A percentile compares a stretch with the other conserved stretches of the same genome.
These are phyloP conservation scores for Beta macrorhiza DNA, from an alignment of 179 eudicot genomes.

Conservation along the genomic window DNA sequence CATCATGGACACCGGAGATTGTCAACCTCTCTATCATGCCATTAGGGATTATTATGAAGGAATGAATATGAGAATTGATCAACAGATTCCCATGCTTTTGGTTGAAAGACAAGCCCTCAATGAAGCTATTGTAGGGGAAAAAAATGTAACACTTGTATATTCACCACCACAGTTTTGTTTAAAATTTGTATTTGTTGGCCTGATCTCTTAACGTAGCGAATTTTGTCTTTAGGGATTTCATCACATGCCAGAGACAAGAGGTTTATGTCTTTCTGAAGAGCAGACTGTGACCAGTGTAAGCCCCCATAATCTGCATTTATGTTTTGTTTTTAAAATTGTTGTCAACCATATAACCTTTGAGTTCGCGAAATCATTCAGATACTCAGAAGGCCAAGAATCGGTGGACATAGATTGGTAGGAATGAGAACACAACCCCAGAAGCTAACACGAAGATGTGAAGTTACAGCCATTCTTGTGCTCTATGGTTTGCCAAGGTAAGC, in stretches of 20 bases:
- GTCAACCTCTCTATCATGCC: constrained; percentile 92
- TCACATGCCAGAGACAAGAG: constrained; percentile 99
- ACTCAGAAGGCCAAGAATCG: constrained; percentile 72
- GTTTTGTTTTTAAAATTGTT: neutral
- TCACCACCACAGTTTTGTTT: constrained; percentile 1
- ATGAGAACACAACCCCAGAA: constrained; percentile 88
- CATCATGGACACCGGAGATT: constrained; percentile 95
- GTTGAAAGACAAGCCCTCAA: constrained; percentile 97
- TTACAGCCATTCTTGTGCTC: constrained; percentile 92
- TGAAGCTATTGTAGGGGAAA: constrained; percentile 97
- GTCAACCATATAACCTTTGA: neutral
- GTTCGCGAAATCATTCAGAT: constrained; percentile 44
- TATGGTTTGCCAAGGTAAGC: constrained; percentile 94
- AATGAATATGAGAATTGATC: constrained; percentile 89
- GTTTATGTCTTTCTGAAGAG: constrained; percentile 97
- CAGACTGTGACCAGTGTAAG: constrained; percentile 93
- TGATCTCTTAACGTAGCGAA: constrained; percentile 1
- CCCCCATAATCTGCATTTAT: neutral
- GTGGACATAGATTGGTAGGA: constrained; percentile 71
- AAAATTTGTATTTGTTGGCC: neutral
- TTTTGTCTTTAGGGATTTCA: constrained; percentile 62
- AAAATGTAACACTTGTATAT: constrained; percentile 51
- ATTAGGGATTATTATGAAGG: constrained; percentile 96
- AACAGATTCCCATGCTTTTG: constrained; percentile 96
- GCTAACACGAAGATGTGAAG: constrained; percentile 84